A percentile compares a stretch with the other conserved stretches of the same genome.
Conservation (phyloP, 2,329 filamentous ascomycete species). For the Colletotrichum navitas region DNA sequence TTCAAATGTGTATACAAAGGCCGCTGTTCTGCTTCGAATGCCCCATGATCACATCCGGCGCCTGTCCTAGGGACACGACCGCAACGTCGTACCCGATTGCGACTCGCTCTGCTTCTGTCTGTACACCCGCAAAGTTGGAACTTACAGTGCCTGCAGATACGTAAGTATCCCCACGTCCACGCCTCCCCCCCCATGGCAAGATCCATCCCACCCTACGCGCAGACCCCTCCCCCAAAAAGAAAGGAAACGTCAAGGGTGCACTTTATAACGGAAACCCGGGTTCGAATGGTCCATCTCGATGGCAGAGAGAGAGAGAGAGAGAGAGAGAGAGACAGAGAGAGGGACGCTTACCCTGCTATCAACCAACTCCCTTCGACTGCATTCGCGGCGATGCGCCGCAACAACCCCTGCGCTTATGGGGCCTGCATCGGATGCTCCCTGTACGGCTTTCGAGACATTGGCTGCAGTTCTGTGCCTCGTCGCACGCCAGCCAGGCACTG, state of each 20-base stretch:
- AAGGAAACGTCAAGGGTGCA: conserved; percentile 2
- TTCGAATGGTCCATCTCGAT: conserved; percentile 18
- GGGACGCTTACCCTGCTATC: no score
- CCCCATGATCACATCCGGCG: conserved; percentile 4
- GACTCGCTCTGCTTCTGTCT: conserved; percentile 16
- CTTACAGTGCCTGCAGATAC: conserved; percentile 16
- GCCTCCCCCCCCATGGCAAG: conserved; percentile 1
- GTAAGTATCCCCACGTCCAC: conserved; percentile 2
- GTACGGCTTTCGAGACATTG: not conserved
- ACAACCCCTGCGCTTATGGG: conserved; percentile 1
- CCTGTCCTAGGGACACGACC: conserved; percentile 8
- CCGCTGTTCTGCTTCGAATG: not conserved
- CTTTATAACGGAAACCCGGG: conserved; percentile 15
- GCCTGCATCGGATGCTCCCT: not conserved
- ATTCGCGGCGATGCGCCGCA: conserved; percentile 17
- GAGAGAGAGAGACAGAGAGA: not conserved
- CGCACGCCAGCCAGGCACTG: conserved; percentile 6
- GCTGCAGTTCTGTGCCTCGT: conserved; percentile 5
- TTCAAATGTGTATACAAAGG: not conserved
- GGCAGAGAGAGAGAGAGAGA: not conserved
- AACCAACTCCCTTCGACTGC: conserved; percentile 1
- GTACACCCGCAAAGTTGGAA: not conserved
- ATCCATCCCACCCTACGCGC: conserved; percentile 31
- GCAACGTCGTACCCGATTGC: conserved; percentile 29
- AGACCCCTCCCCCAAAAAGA: not conserved